phyloP scores from a whole-genome alignment of 140 eudicot species.

The Ambrosia hybrid region DNA sequence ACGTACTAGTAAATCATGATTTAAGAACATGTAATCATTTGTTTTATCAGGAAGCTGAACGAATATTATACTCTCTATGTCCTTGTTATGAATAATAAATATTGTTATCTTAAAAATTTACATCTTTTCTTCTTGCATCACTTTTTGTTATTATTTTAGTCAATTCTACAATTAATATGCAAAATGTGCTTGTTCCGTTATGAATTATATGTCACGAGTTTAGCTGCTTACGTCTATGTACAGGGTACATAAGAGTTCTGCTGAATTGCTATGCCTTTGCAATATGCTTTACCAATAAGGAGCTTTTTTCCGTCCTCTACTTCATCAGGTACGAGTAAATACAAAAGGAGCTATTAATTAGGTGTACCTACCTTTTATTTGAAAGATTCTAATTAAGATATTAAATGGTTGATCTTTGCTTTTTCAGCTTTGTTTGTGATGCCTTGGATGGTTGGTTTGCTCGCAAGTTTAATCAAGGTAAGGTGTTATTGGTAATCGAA shows the following conservation, averaged over 20 bases:
- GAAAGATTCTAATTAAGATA: conserved; percentile 2
- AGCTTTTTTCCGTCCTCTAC: conserved; percentile 75
- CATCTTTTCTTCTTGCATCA: not conserved
- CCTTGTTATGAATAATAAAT: not conserved
- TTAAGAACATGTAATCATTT: conserved; percentile 7
- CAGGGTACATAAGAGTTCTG: too few relatives aligned
- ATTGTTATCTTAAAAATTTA: not conserved
- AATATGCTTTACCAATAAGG: conserved; percentile 75
- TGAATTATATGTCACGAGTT: too few relatives aligned
- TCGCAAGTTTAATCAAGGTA: conserved; percentile 94
- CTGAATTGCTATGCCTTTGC: not conserved
- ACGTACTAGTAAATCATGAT: not conserved
- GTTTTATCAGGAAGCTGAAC: too few relatives aligned
- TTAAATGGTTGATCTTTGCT: conserved; percentile 11
- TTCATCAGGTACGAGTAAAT: conserved; percentile 59
- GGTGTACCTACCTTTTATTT: not conserved
- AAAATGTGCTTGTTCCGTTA: conserved; percentile 1
- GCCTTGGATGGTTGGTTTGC: conserved; percentile 99
- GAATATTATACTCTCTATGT: not conserved
- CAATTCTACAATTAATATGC: conserved; percentile 6
- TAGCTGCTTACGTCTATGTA: too few relatives aligned
- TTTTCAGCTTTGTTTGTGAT: conserved; percentile 88
- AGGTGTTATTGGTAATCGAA: conserved; percentile 13
- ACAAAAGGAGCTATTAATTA: not conserved
- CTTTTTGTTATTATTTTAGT: conserved; percentile 3